Conservation (phyloP, 2,329 filamentous ascomycete species). For the Aureobasidium mangrovei region DNA sequence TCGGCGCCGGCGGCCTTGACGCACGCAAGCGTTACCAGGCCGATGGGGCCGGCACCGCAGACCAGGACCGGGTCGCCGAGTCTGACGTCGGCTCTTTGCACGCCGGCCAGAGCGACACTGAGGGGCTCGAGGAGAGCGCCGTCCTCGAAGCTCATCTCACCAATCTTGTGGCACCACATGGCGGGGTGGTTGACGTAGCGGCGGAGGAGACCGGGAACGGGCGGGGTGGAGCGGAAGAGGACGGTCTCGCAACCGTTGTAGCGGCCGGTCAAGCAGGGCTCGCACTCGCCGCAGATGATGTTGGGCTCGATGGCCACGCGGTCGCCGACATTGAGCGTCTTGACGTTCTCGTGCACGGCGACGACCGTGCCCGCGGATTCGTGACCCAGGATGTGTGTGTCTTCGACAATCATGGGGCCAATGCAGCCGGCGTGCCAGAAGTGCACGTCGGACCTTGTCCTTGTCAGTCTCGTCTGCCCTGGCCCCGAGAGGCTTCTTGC, state of each 20-base stretch:
- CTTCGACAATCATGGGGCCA: conserved; percentile 86
- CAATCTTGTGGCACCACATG: conserved; percentile 93
- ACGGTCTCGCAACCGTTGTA: conserved; percentile 93
- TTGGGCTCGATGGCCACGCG: conserved; percentile 91
- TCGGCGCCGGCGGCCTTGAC: conserved; percentile 78
- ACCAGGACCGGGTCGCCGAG: conserved; percentile 83
- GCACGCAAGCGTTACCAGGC: conserved; percentile 79
- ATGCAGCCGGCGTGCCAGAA: conserved; percentile 97
- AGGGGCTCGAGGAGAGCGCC: conserved; percentile 86
- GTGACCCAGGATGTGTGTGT: conserved; percentile 86
- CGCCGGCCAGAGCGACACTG: conserved; percentile 76
- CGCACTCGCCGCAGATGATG: conserved; percentile 82
- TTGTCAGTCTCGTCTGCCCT: neutral
- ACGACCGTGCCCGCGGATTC: conserved; percentile 80
- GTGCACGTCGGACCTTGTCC: conserved; percentile 73
- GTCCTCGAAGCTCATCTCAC: conserved; percentile 82
- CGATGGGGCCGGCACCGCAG: conserved; percentile 90
- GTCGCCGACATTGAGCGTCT: conserved; percentile 69
- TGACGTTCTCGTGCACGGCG: conserved; percentile 73
- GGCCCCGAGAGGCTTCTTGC: neutral
- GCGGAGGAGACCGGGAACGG: conserved; percentile 75
- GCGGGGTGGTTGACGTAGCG: conserved; percentile 94
- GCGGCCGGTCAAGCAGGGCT: conserved; percentile 81
- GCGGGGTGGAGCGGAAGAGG: conserved; percentile 81
- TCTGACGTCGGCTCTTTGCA: conserved; percentile 71